Evolutionary conservation across 2,329 filamentous ascomycete genomes (phyloP).

Genomic region (Aspergillus floridensis): DNA sequence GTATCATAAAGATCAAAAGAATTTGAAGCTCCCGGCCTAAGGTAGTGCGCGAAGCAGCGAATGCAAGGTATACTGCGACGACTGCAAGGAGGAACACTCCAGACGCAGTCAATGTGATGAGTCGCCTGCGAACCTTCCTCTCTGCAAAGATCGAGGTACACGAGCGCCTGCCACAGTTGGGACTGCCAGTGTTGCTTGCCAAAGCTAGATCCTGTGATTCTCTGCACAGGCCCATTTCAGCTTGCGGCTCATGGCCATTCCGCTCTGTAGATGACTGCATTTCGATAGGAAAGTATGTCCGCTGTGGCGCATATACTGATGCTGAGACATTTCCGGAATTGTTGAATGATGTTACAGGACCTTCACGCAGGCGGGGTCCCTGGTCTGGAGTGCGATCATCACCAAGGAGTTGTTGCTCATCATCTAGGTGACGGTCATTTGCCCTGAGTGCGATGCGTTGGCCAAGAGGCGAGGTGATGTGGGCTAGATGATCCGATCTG

Average conservation of each 20-base stretch:
- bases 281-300: slow-evolving; percentile 7
- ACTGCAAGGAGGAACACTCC: slow-evolving; percentile 60
- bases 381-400: slow-evolving; percentile 8
- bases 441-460: neutral
- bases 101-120: slow-evolving; percentile 63
- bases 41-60: slow-evolving; percentile 65
- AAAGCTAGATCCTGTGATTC: slow-evolving; percentile 10
- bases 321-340: neutral
- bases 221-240: neutral
- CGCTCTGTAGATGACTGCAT: neutral
- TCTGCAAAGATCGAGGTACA: slow-evolving; percentile 52
- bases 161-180: slow-evolving; percentile 12
- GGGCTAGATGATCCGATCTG: neutral
- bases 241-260: neutral
- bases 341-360: slow-evolving; percentile 1
- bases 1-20: slow-evolving; percentile 72
- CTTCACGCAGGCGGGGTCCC: neutral
- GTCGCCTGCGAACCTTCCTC: slow-evolving; percentile 53
- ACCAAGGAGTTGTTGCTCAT: slow-evolving; percentile 6
- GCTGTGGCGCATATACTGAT: slow-evolving; percentile 3
- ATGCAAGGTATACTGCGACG: slow-evolving; percentile 66
- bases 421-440: neutral
- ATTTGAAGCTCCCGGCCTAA: slow-evolving; percentile 72
- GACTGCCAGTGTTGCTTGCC: slow-evolving; percentile 7
- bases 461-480: neutral